These are phyloP conservation scores for Maudiozyma bulderi DNA, from an alignment of 805 yeast species.

Conservation along the genomic window DNA sequence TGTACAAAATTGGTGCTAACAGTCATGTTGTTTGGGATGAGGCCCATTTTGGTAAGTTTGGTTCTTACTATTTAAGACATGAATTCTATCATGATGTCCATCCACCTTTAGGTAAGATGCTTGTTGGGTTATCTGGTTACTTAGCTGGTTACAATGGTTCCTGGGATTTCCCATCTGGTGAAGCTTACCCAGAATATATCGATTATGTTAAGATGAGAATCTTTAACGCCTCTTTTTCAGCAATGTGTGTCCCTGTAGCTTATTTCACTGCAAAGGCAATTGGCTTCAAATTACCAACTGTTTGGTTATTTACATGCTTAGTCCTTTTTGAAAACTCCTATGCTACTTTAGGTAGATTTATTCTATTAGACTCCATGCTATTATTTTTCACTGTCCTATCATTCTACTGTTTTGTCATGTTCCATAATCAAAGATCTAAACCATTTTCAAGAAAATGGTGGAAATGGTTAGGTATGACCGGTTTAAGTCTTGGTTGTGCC, in stretches of 20 bases:
- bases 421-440: conserved; percentile 38
- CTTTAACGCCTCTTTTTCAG: conserved; percentile 61
- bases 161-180: conserved; percentile 68
- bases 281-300: conserved; percentile 40
- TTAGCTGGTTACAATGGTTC: conserved; percentile 68
- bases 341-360: conserved; percentile 63
- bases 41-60: conserved; percentile 84
- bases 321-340: conserved; percentile 60
- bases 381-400: conserved; percentile 69
- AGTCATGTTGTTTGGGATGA: conserved; percentile 77
- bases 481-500: conserved; percentile 79
- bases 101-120: conserved; percentile 79
- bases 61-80: conserved; percentile 68
- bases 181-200: conserved; percentile 48
- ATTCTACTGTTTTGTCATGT: conserved; percentile 46
- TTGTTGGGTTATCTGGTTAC: conserved; percentile 69
- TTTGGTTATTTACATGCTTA: conserved; percentile 53
- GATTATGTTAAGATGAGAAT: conserved; percentile 59
- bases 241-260: conserved; percentile 59
- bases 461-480: conserved; percentile 82
- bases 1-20: conserved; percentile 47
- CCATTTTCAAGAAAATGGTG: conserved; percentile 81
- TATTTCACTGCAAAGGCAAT: conserved; percentile 58
- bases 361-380: conserved; percentile 66
- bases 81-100: conserved; percentile 82